Evolutionary conservation across 768 basidiomycete species (phyloP), one percentile per base, ranked within the genome.

Genomic region (Leccinum longicurvipes): DNA sequence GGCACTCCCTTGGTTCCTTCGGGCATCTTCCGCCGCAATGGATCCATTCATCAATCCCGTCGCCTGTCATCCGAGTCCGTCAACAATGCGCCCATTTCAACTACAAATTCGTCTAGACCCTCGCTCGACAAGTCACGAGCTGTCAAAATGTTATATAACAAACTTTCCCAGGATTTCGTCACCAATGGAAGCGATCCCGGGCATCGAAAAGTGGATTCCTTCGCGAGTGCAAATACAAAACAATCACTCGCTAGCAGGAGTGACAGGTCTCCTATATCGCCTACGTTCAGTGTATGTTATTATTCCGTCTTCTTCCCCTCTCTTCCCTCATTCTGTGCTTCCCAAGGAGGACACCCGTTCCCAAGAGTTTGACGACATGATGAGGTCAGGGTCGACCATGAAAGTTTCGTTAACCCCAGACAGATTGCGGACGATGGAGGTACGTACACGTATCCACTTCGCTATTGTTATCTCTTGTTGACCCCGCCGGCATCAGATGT

Each of bases 401-500:
- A 97, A 93, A 69, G 86, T 98, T 63, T 96, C 93, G 41, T 80
- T 97, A 60, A 98, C 95, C 31, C 95, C 95, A 54, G 93, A 97
- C 76, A 82, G 95, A 52, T 77, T 98, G 55, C 89, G 86, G 68
- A 91, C 85, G 49, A 95, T 96, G 83, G 93, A 97, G 81, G 94
- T 95, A 74, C 67, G 83, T 77, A 60, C 64, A 56, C 55, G 46
- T 58, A 49, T 58, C 61, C 47, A 57, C 39, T 51, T 63, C 62
- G 28, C 44, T 50, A 66, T 59, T 53, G 29, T 55, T 50, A 42
- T 62, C 59, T 46, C 39, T 45, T 51, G 46, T 36, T 57, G 48
- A 57, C 50, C 19, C 36, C 28, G 50, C 31, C 50, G 17, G 28
- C 42, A 51, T 55, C 58, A 89, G 87, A 79, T 81, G 61, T 82